Percentiles rank a stretch among this genome's conserved stretches.
phyloP scores from a whole-genome alignment of 2,329 filamentous ascomycete species.

The Colletotrichum camelliae region DNA sequence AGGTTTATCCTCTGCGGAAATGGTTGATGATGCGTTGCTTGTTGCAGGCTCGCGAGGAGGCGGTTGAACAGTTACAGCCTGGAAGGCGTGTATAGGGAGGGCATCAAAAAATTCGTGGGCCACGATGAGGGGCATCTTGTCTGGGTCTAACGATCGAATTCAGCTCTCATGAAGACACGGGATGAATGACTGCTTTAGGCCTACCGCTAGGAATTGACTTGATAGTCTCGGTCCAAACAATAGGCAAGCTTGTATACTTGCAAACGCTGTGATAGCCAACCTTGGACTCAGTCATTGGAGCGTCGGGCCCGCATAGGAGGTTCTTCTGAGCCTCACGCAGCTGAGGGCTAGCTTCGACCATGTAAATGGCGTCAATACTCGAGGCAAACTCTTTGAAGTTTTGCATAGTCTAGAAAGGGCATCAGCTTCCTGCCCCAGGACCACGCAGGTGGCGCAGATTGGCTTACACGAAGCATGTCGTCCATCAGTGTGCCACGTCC shows the following conservation, averaged over 20 bases:
- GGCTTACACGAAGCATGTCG: slow-evolving; percentile 83
- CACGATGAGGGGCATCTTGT: slow-evolving; percentile 87
- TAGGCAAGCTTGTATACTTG: slow-evolving; percentile 76
- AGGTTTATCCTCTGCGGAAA: slow-evolving; percentile 42
- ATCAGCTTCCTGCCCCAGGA: neutral
- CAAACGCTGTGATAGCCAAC: slow-evolving; percentile 76
- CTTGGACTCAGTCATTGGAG: slow-evolving; percentile 71
- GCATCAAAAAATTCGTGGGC: slow-evolving; percentile 99
- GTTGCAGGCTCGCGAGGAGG: slow-evolving; percentile 12
- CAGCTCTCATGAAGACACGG: neutral
- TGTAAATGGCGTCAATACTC: slow-evolving; percentile 85
- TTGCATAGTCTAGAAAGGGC: slow-evolving; percentile 70
- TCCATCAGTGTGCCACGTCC: slow-evolving; percentile 96
- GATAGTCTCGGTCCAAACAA: slow-evolving; percentile 91
- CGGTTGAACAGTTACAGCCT: slow-evolving; percentile 63
- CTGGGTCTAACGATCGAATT: slow-evolving; percentile 50
- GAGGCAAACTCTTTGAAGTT: slow-evolving; percentile 81
- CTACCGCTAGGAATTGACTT: slow-evolving; percentile 77
- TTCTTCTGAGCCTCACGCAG: slow-evolving; percentile 80
- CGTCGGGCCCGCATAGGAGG: slow-evolving; percentile 77
- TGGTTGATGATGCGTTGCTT: slow-evolving; percentile 37
- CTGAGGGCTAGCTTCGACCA: slow-evolving; percentile 90
- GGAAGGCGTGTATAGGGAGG: slow-evolving; percentile 93
- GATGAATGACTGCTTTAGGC: slow-evolving; percentile 21
- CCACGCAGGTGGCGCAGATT: neutral